These are phyloP conservation scores for Evernia prunastri DNA, from an alignment of 495 filamentous ascomycete species.

Conservation along the genomic window DNA sequence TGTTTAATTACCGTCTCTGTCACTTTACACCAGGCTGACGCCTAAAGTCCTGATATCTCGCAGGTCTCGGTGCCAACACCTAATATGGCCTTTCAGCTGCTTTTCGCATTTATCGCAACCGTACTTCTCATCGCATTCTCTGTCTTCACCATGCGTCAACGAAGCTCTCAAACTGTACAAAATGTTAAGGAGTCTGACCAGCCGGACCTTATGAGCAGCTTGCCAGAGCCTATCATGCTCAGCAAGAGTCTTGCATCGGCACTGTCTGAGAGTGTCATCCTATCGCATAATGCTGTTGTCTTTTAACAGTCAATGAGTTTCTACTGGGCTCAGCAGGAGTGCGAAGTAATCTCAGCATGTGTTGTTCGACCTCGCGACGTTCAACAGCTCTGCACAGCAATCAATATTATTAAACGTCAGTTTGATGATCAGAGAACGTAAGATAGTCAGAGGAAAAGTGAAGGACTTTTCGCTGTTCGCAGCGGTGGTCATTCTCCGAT, in stretches of 20 bases:
- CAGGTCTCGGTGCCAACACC: neutral
- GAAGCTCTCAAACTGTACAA: conserved; percentile 12
- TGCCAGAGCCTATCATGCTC: conserved; percentile 15
- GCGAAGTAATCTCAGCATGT: conserved; percentile 31
- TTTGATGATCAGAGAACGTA: conserved; percentile 22
- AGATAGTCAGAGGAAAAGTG: conserved; percentile 5
- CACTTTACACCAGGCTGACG: too few relatives aligned
- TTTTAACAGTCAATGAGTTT: conserved; percentile 28
- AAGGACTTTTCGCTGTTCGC: conserved; percentile 24
- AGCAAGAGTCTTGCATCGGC: conserved; percentile 24
- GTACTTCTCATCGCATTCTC: conserved; percentile 10
- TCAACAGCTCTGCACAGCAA: conserved; percentile 27
- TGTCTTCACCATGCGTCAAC: conserved; percentile 18
- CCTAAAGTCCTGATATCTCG: too few relatives aligned
- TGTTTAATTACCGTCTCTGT: too few relatives aligned
- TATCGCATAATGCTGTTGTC: conserved; percentile 22
- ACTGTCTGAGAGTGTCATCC: conserved; percentile 25
- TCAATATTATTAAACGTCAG: conserved; percentile 26
- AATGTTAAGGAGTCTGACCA: conserved; percentile 9
- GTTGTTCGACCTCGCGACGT: conserved; percentile 28
- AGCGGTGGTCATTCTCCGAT: conserved; percentile 27
- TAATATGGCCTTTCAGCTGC: conserved; percentile 12
- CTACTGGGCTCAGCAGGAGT: conserved; percentile 35
- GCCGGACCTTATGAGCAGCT: conserved; percentile 10
- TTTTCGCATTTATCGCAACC: conserved; percentile 13